Conservation (phyloP, 208 protist species). For the Trypanosoma boissoni region DNA sequence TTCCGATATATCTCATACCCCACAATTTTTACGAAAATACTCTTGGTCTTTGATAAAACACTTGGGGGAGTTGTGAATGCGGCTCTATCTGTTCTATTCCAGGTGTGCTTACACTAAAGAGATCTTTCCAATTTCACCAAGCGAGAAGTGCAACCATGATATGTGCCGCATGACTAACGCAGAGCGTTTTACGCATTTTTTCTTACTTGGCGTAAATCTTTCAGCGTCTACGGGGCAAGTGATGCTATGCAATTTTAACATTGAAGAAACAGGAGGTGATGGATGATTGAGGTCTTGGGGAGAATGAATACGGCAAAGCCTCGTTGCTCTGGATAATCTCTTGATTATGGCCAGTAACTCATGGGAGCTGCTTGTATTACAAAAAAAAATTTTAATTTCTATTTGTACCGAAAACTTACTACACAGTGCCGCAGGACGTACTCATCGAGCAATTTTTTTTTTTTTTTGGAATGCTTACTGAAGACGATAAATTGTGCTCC, state of each 20-base stretch:
- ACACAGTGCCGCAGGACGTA: constrained; percentile 80
- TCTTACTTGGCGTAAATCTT: constrained; percentile 61
- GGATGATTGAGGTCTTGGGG: constrained; percentile 83
- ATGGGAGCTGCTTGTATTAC: constrained; percentile 39
- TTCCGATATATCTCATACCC: constrained; percentile 85
- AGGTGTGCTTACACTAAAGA: not conserved
- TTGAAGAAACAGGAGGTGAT: constrained; percentile 54
- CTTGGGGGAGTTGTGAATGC: constrained; percentile 64
- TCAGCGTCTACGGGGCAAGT: constrained; percentile 52
- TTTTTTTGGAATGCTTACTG: constrained; percentile 30
- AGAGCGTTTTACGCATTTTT: constrained; percentile 24
- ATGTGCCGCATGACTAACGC: constrained; percentile 15
- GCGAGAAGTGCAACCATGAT: constrained; percentile 33
- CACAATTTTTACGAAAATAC: constrained; percentile 71
- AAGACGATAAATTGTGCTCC: constrained; percentile 29
- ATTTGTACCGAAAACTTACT: constrained; percentile 76
- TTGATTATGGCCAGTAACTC: constrained; percentile 72
- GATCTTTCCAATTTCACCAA: constrained; percentile 17
- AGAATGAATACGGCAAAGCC: constrained; percentile 87
- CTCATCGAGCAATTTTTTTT: constrained; percentile 85
- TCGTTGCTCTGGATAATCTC: constrained; percentile 82
- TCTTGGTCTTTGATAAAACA: constrained; percentile 77
- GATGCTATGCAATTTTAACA: constrained; percentile 57
- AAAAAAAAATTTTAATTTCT: constrained; percentile 50
- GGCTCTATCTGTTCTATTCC: constrained; percentile 40